These are phyloP conservation scores for Daldinia sp. DNA, from an alignment of 2,329 filamentous ascomycete species.

Conservation along the genomic window DNA sequence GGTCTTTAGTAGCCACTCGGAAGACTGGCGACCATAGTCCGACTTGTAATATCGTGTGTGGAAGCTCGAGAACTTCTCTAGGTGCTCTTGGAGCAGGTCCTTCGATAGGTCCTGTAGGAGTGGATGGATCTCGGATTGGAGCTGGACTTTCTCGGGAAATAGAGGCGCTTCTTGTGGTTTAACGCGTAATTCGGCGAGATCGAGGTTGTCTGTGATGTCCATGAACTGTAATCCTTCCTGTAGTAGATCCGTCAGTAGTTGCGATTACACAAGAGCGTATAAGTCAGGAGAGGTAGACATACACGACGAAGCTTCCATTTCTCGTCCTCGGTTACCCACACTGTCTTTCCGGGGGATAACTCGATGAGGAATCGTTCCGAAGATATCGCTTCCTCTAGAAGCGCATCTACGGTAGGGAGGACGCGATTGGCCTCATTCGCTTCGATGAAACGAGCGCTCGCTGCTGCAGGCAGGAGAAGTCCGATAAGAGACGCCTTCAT, in stretches of 20 bases:
- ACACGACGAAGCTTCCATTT: conserved; percentile 92
- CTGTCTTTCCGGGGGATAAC: conserved; percentile 80
- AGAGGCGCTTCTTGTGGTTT: conserved; percentile 55
- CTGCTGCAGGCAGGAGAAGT: conserved; percentile 60
- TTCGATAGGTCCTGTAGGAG: conserved; percentile 76
- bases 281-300: conserved; percentile 16
- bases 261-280: background rate
- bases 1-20: conserved; percentile 82
- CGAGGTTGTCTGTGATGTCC: conserved; percentile 83
- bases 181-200: conserved; percentile 63
- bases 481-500: conserved; percentile 61
- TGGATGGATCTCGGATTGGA: conserved; percentile 71
- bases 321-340: conserved; percentile 91
- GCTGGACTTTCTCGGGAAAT: conserved; percentile 72
- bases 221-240: conserved; percentile 90
- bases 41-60: conserved; percentile 86
- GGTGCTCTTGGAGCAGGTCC: conserved; percentile 76
- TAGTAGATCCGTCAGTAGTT: conserved; percentile 27
- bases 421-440: conserved; percentile 59
- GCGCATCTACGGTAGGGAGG: conserved; percentile 55
- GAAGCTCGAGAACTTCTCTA: conserved; percentile 81
- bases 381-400: conserved; percentile 42
- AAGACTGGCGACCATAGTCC: conserved; percentile 81
- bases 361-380: conserved; percentile 78
- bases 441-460: conserved; percentile 66